Conservation (phyloP, 768 basidiomycete species). For the Coprinopsis cinerea region DNA sequence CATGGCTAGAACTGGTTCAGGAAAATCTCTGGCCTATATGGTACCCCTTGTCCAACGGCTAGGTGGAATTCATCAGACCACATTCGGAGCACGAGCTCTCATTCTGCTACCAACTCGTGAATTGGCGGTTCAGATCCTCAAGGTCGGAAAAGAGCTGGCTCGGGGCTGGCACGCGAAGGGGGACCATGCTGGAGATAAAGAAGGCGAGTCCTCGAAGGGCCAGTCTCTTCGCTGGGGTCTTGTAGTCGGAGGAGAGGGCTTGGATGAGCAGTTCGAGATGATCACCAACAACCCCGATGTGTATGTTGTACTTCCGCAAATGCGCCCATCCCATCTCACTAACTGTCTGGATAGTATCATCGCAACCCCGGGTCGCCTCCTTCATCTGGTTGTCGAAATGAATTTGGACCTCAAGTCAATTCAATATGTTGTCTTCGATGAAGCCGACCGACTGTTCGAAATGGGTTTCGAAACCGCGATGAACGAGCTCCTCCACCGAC, state of each 20-base stretch:
- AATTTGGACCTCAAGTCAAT: constrained; percentile 82
- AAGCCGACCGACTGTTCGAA: constrained; percentile 97
- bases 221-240: constrained; percentile 83
- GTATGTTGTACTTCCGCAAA: too few relatives aligned
- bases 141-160: constrained; percentile 91
- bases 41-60: constrained; percentile 86
- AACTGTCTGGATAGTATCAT: constrained; percentile 77
- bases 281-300: constrained; percentile 92
- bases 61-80: constrained; percentile 68
- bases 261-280: constrained; percentile 96
- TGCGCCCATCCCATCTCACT: too few relatives aligned
- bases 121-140: constrained; percentile 87
- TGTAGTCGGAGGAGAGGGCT: constrained; percentile 89
- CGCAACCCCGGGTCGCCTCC: constrained; percentile 93
- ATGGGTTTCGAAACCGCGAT: constrained; percentile 95
- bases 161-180: constrained; percentile 69
- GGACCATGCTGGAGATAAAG: constrained; percentile 72
- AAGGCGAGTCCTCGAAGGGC: constrained; percentile 49
- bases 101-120: constrained; percentile 92
- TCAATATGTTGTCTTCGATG: constrained; percentile 92
- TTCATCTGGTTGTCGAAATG: constrained; percentile 98
- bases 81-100: constrained; percentile 81
- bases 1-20: constrained; percentile 98
- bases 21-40: constrained; percentile 96
- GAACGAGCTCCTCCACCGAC: constrained; percentile 84